Evolutionary conservation across 345 rosid species (phyloP), one percentile per base, ranked within the genome.

Genomic region (Dipteronia dyeriana): DNA sequence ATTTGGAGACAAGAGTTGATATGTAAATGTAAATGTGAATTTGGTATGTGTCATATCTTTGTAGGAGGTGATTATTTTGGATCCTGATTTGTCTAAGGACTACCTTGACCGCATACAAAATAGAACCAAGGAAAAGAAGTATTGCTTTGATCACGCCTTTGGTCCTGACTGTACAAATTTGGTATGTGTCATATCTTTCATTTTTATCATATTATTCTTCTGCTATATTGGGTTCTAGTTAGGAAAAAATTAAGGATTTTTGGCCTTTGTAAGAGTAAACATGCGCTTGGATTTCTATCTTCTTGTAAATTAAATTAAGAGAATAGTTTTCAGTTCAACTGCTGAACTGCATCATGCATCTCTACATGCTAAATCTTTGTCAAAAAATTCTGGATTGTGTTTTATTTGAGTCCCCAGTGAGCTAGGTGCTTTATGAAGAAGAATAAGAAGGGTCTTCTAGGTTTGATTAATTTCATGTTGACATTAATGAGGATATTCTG

Each of bases 81-180:
- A 94, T 78, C 98, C 98, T 59, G 98, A 94, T 79, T 64, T 92
- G 79, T 87, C 92, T 0, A 94, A 94, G 86, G 97, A 91, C 81
- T 94, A 91, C 59, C 96, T 91, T 62, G 97, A 90, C 64, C 94
- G 90, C 45, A 82, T 89, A 71, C 97, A 94, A 69, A 89, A 91
- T 77, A 91, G 98, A 67, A 92, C 91, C 1, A 94, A 94, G 75
- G 97, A 92, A 89, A 94, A 87, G 87, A 86, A 82, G 61, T 94
- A 92, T 60, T 76, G 95, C 65, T 94, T 94, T n/a, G 98, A 94
- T 83, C 89, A 89, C 31, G 98, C 97, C 1, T 94, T 94, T 75
- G 85, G 90, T 68, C 91, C 98, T 25, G 83, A 84, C 19, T 86
- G 79, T 78, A 84, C 97, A 17, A 94, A 94, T 84, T 79, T 76